Percentiles rank a stretch among this genome's conserved stretches.
Conservation (phyloP, 345 rosid species). For the Citrus trifoliata region DNA sequence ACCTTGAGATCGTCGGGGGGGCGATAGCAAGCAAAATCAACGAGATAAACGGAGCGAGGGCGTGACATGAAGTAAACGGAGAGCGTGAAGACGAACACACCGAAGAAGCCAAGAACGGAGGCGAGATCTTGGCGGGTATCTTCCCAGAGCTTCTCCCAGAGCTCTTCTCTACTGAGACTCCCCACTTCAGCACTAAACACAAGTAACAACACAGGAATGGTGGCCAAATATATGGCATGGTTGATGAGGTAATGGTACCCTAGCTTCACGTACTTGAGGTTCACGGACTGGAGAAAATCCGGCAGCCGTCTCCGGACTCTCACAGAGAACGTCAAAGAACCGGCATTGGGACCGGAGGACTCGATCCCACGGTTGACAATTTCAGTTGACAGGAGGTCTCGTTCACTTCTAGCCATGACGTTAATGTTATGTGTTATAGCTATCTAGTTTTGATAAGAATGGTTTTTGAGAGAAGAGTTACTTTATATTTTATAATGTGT, state of each 20-base stretch:
- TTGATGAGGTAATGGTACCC: constrained; percentile 95
- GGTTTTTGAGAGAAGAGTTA: not conserved
- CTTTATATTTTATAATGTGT: not conserved
- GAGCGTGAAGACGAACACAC: constrained; percentile 64
- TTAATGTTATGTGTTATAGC: not conserved
- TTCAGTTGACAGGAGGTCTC: constrained; percentile 83
- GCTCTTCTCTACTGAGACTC: constrained; percentile 74
- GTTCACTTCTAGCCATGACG: constrained; percentile 49
- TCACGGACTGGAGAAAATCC: constrained; percentile 91
- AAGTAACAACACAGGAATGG: constrained; percentile 73
- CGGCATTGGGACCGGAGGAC: constrained; percentile 88
- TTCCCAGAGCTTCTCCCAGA: constrained; percentile 85
- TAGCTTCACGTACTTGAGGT: constrained; percentile 87
- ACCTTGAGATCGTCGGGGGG: constrained; percentile 90
- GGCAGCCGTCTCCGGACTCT: constrained; percentile 89
- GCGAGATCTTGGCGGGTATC: constrained; percentile 72
- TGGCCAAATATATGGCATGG: constrained; percentile 89
- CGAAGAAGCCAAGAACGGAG: constrained; percentile 57
- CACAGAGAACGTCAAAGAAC: constrained; percentile 83
- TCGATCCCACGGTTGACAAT: constrained; percentile 89
- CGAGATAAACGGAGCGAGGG: constrained; percentile 79
- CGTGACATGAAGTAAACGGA: constrained; percentile 80
- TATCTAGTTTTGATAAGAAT: not conserved
- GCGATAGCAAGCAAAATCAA: constrained; percentile 78
- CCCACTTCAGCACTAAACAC: constrained; percentile 90